Evolutionary conservation across 129 eudicot species (phyloP).

Genomic region (Glebionis coronaria): DNA sequence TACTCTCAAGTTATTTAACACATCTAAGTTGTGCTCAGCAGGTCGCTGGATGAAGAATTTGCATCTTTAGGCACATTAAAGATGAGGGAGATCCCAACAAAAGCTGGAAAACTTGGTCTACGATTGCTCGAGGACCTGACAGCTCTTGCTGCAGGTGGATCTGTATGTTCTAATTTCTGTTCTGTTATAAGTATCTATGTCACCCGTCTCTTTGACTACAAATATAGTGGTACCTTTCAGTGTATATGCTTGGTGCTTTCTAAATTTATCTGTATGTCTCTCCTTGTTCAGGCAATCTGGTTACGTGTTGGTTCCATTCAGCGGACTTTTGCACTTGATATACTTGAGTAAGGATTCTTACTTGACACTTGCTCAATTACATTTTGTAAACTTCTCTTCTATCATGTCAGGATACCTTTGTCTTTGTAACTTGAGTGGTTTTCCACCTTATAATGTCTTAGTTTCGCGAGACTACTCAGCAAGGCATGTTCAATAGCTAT

Average conservation of each 20-base stretch:
- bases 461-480: background rate
- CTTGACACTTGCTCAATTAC: background rate
- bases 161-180: constrained; percentile 82
- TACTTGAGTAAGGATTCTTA: constrained; percentile 73
- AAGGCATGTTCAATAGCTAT: background rate
- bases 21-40: constrained; percentile 28
- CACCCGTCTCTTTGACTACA: constrained; percentile 10
- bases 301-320: constrained; percentile 71
- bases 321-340: constrained; percentile 97
- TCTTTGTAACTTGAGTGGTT: background rate
- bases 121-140: constrained; percentile 98
- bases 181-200: constrained; percentile 18
- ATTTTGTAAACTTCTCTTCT: background rate
- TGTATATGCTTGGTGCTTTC: constrained; percentile 13
- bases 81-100: constrained; percentile 71
- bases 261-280: constrained; percentile 13
- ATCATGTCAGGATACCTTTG: background rate
- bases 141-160: constrained; percentile 99
- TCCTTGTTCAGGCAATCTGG: constrained; percentile 74
- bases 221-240: background rate
- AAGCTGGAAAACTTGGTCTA: constrained; percentile 84
- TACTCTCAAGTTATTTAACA: background rate
- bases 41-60: constrained; percentile 64
- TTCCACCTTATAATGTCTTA: background rate
- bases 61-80: constrained; percentile 43